Base-by-base conservation (phyloP, 2,329 filamentous ascomycete species). In the Trichoderma afroharzianum region DNA sequence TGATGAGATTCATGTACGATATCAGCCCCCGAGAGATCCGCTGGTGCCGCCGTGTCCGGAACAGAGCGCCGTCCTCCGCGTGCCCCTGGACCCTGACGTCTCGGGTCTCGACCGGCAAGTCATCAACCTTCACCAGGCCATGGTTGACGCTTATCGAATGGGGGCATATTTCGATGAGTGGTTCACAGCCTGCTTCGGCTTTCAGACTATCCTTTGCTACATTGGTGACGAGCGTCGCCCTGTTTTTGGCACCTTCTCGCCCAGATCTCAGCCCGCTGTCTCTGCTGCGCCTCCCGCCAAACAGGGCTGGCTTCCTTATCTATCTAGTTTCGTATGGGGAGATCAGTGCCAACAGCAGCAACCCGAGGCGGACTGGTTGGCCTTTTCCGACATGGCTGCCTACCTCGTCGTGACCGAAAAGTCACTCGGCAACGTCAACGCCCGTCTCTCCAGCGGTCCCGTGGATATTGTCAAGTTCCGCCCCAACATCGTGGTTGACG, bases 381-480 rank as follows among this genome's bases (percentile, higher is more conserved):
- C 88, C 2, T 96, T 95, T 80, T 88, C 90, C 50, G 93, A 96
- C 80, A 88, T 88, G 74, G 92, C 93, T 1, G 91, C 93, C 0
- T 92, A 92, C 78, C 86, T 97, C 15, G 80, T 97, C 28, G 86
- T 91, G 6, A 93, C 90, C 0, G 85, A 90, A 72, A 86, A 88
- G 2, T 96, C 92, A 1, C 85, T 95, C n/a, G 81, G 85, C 24
- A 86, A 93, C 75, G 87, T 97, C 61, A 88, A 87, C 39, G 78
- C 79, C 6, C 85, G 90, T 4, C 80, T 93, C 6, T 81, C 85
- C 0, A 81, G 81, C 0, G 83, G 81, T 14, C 80, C 85, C 33
- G 77, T 92, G 82, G 89, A 91, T 68, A 88, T 92, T 78, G 86
- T 86, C 50, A 92, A 91, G 76, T 92, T 94, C 79, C 88, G 92